These are phyloP conservation scores for Misopates orontium DNA, from an alignment of 257 asterid species.

Conservation along the genomic window DNA sequence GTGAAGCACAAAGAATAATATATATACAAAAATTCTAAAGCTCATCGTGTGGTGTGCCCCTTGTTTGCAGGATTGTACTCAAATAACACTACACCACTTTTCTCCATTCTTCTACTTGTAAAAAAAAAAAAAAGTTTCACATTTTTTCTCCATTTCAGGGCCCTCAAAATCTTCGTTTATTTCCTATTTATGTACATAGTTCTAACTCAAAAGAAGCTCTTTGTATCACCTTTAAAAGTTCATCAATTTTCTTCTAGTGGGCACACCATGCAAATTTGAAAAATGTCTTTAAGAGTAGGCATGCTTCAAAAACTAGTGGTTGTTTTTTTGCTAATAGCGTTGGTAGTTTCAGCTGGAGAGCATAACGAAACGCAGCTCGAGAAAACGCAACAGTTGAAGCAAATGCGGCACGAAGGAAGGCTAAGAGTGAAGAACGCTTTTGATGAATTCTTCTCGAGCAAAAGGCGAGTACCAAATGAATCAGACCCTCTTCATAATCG, in stretches of 20 bases:
- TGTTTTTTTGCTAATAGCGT: conserved; percentile 23
- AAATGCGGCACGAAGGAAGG: conserved; percentile 1
- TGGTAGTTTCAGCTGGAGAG: conserved; percentile 22
- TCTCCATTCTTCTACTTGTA: not conserved
- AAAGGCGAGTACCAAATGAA: conserved; percentile 41
- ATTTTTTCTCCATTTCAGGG: conserved; percentile 6
- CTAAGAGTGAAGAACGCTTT: conserved; percentile 13
- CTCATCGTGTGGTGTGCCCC: conserved; percentile 38
- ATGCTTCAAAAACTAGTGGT: conserved; percentile 13
- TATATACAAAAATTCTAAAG: conserved; percentile 26
- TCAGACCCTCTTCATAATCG: conserved; percentile 50
- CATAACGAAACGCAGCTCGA: conserved; percentile 18
- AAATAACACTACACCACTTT: not conserved
- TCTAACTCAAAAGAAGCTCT: conserved; percentile 16
- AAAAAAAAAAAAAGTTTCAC: conserved; percentile 6
- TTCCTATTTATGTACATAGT: conserved; percentile 18
- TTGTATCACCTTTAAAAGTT: conserved; percentile 15
- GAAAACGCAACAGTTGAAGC: not conserved
- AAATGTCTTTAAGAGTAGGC: not conserved
- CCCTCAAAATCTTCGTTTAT: conserved; percentile 31
- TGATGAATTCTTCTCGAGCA: conserved; percentile 33
- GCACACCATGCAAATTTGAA: conserved; percentile 24
- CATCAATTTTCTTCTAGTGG: not conserved
- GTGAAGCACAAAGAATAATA: conserved; percentile 32
- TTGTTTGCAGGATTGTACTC: conserved; percentile 35